A percentile compares a stretch with the other conserved stretches of the same genome.
Conservation (phyloP, 2,329 filamentous ascomycete genomes). For the Microsporum ferrugineum region DNA sequence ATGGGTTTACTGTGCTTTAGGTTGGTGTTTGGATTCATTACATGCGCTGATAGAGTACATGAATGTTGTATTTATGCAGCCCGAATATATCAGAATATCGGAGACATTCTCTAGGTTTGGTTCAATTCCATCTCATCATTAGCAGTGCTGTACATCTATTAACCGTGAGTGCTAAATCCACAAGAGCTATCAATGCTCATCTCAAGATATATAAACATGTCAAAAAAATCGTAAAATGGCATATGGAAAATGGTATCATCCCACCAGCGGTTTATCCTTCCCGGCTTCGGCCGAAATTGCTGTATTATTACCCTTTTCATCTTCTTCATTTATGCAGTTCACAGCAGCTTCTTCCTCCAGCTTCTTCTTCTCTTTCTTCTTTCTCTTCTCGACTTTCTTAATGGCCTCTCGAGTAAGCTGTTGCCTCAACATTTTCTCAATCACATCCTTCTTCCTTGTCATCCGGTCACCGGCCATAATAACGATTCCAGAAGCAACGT, state of each 20-base stretch:
- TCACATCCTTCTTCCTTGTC: slow-evolving; percentile 75
- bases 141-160: not conserved
- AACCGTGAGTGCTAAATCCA: not conserved
- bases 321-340: slow-evolving; percentile 5
- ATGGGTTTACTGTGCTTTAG: not conserved
- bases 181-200: not conserved
- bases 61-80: not conserved
- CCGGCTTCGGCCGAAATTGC: not conserved
- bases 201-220: not conserved
- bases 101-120: not conserved
- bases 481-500: slow-evolving; percentile 62
- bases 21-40: not conserved
- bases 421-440: slow-evolving; percentile 64
- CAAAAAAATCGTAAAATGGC: not conserved
- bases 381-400: slow-evolving; percentile 41
- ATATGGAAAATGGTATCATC: not conserved
- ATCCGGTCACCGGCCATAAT: slow-evolving; percentile 65
- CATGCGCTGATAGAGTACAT: not conserved
- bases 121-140: not conserved
- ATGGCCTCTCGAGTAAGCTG: slow-evolving; percentile 59
- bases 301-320: not conserved
- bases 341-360: slow-evolving; percentile 15
- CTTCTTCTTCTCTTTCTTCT: slow-evolving; percentile 37
- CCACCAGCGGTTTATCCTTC: not conserved
- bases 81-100: not conserved